A percentile compares a stretch with the other conserved stretches of the same genome.
phyloP scores from a whole-genome alignment of 768 basidiomycete genomes.

The Leccinum imitatum region DNA sequence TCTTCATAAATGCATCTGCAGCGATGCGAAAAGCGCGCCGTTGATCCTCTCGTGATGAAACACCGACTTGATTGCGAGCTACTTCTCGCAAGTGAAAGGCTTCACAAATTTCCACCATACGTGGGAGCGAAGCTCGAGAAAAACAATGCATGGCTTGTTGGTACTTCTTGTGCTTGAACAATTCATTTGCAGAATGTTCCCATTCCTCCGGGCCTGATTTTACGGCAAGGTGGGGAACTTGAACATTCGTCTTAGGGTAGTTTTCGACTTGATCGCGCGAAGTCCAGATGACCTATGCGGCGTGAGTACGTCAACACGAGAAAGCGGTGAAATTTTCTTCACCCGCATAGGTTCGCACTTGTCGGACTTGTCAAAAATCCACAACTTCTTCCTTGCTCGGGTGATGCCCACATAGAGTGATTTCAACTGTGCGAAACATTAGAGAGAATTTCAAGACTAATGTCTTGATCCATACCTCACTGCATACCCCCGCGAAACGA shows the following conservation, averaged over 20 bases:
- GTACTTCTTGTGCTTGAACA: slow-evolving; percentile 44
- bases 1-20: slow-evolving; percentile 48
- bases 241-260: slow-evolving; percentile 49
- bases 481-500: slow-evolving; percentile 55
- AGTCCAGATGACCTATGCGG: slow-evolving; percentile 50
- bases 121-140: slow-evolving; percentile 42
- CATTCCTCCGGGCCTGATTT: slow-evolving; percentile 51
- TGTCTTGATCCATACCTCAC: slow-evolving; percentile 42
- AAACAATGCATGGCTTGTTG: slow-evolving; percentile 56
- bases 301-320: background rate
- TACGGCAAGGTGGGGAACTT: slow-evolving; percentile 54
- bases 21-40: slow-evolving; percentile 43
- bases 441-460: background rate
- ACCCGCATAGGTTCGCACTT: slow-evolving; percentile 61
- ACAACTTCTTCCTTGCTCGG: slow-evolving; percentile 64
- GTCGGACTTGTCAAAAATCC: slow-evolving; percentile 64
- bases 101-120: slow-evolving; percentile 46
- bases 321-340: background rate
- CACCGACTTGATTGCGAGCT: slow-evolving; percentile 38
- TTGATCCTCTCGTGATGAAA: slow-evolving; percentile 23
- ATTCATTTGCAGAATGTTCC: slow-evolving; percentile 36
- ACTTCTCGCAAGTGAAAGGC: slow-evolving; percentile 56
- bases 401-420: slow-evolving; percentile 71
- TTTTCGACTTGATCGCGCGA: slow-evolving; percentile 45
- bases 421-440: slow-evolving; percentile 48